Evolutionary conservation across 345 rosid genomes (phyloP).

Genomic region (Ceriops decandra): DNA sequence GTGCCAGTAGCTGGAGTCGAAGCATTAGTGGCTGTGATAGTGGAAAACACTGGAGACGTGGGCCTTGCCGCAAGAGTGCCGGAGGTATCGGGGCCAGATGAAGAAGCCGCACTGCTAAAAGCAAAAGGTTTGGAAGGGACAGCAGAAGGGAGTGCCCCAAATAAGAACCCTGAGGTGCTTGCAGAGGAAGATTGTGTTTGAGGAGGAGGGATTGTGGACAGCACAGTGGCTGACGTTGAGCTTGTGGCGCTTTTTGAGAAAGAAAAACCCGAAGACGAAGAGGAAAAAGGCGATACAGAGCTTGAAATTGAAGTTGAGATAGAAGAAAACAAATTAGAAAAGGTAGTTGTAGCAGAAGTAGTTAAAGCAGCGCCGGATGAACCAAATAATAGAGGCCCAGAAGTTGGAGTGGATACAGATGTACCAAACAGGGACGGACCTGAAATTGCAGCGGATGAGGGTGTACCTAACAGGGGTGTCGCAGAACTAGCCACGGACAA

Average conservation of each 20-base stretch:
- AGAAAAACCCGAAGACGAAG: slow-evolving; percentile 47
- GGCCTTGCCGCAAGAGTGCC: background rate
- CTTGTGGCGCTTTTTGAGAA: slow-evolving; percentile 29
- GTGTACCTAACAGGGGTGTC: slow-evolving; percentile 13
- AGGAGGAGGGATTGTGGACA: slow-evolving; percentile 32
- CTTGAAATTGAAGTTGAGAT: slow-evolving; percentile 20
- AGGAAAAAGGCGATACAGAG: slow-evolving; percentile 35
- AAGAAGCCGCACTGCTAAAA: slow-evolving; percentile 1
- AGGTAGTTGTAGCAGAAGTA: slow-evolving; percentile 21
- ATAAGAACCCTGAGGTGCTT: background rate
- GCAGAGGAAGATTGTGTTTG: slow-evolving; percentile 19
- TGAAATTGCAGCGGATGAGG: slow-evolving; percentile 23
- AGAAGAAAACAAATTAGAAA: slow-evolving; percentile 19
- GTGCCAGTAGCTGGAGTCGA: slow-evolving; percentile 40
- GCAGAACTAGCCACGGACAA: slow-evolving; percentile 23
- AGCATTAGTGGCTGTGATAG: slow-evolving; percentile 23
- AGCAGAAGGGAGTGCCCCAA: slow-evolving; percentile 1
- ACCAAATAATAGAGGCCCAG: slow-evolving; percentile 8
- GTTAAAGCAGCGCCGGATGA: slow-evolving; percentile 18
- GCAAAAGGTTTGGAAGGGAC: background rate
- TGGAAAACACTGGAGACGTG: background rate
- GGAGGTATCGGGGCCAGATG: background rate
- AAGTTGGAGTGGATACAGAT: slow-evolving; percentile 4
- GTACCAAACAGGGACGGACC: slow-evolving; percentile 21
- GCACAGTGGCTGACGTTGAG: slow-evolving; percentile 19